These are phyloP conservation scores for Zygotorulaspora sp. DNA, from an alignment of 805 yeast species.

Conservation along the genomic window DNA sequence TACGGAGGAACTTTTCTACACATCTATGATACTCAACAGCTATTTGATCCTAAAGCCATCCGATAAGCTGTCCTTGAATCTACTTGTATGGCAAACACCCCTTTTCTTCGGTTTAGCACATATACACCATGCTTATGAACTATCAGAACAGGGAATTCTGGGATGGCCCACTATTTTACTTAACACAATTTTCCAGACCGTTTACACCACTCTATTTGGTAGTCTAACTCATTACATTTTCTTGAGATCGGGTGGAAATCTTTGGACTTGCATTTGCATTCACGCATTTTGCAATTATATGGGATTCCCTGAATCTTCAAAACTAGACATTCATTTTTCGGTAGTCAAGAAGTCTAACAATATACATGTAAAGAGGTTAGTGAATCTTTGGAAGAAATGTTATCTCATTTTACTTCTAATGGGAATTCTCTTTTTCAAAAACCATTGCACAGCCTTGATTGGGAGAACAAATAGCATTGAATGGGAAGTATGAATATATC, in stretches of 20 bases:
- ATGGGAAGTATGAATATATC: too few relatives aligned
- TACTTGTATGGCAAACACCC: conserved; percentile 24
- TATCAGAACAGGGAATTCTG: conserved; percentile 17
- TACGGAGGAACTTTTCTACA: conserved; percentile 35
- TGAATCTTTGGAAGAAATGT: conserved; percentile 23
- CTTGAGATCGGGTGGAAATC: conserved; percentile 29
- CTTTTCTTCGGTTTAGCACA: conserved; percentile 36
- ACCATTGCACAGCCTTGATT: conserved; percentile 8
- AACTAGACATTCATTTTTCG: conserved; percentile 15
- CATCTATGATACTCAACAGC: conserved; percentile 28
- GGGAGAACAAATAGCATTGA: conserved; percentile 1
- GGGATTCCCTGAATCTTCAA: conserved; percentile 34
- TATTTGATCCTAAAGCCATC: conserved; percentile 15
- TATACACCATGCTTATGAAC: conserved; percentile 34
- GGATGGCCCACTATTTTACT: conserved; percentile 16
- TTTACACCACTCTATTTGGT: conserved; percentile 34
- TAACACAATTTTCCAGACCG: conserved; percentile 24
- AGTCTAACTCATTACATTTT: conserved; percentile 31
- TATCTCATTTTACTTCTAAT: conserved; percentile 21
- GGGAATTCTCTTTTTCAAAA: conserved; percentile 22
- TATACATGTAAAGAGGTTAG: conserved; percentile 7
- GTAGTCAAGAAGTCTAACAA: conserved; percentile 12
- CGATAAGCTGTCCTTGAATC: conserved; percentile 6
- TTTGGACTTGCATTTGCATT: conserved; percentile 29
- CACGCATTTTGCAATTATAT: conserved; percentile 32